phyloP scores from a whole-genome alignment of 2,329 filamentous ascomycete genomes.

The Xylariaceae sp. region DNA sequence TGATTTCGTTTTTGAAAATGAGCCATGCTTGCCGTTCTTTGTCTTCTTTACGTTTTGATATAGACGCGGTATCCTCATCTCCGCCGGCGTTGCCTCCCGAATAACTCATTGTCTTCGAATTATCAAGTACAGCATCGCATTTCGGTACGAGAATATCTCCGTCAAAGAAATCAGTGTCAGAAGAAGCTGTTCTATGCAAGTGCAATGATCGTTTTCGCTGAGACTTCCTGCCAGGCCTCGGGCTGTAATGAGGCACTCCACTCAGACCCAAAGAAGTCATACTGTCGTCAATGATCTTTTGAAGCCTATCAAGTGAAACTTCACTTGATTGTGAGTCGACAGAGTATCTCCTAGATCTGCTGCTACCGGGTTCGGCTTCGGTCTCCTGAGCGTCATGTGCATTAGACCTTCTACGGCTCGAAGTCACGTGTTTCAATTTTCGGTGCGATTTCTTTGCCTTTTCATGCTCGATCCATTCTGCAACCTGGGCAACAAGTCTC shows the following conservation, averaged over 20 bases:
- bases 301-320: constrained; percentile 73
- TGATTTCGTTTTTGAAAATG: constrained; percentile 87
- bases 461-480: constrained; percentile 80
- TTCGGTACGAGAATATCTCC: constrained; percentile 78
- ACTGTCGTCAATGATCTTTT: constrained; percentile 71
- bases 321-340: constrained; percentile 64
- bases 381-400: constrained; percentile 28
- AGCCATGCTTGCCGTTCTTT: constrained; percentile 77
- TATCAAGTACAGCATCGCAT: constrained; percentile 82
- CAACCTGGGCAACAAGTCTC: constrained; percentile 68
- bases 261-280: constrained; percentile 52
- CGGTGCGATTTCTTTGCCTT: constrained; percentile 60
- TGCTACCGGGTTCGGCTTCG: constrained; percentile 16
- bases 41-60: constrained; percentile 45
- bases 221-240: constrained; percentile 41
- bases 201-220: constrained; percentile 33
- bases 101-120: constrained; percentile 82
- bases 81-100: constrained; percentile 47
- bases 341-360: constrained; percentile 44
- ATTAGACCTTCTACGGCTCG: constrained; percentile 38
- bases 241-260: constrained; percentile 40
- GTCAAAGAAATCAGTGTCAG: constrained; percentile 82
- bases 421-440: constrained; percentile 44
- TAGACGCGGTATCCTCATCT: constrained; percentile 38
- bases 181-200: constrained; percentile 55